A percentile compares a stretch with the other conserved stretches of the same genome.
phyloP scores from a whole-genome alignment of 1,139 yeast genomes.

The Scheffersomyces stambukii region DNA sequence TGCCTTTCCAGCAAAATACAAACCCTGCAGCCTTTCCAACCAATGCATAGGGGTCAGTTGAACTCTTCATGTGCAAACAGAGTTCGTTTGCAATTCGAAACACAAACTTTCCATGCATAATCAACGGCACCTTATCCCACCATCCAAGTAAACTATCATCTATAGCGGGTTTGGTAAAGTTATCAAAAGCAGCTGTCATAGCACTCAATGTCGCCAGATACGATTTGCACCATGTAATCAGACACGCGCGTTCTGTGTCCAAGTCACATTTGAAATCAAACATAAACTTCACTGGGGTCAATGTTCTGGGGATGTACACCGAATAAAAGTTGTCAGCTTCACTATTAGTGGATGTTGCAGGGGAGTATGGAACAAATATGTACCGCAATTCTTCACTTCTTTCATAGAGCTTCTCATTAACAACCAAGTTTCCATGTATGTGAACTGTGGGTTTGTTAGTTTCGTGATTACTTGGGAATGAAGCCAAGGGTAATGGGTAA shows the following conservation, averaged over 20 bases:
- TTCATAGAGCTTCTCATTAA: constrained; percentile 38
- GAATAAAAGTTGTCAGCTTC: constrained; percentile 37
- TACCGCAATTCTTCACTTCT: constrained; percentile 40
- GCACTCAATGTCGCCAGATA: constrained; percentile 39
- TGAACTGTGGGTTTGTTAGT: constrained; percentile 25
- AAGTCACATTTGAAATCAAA: constrained; percentile 32
- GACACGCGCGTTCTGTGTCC: constrained; percentile 35
- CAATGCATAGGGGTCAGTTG: constrained; percentile 71
- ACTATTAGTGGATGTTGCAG: constrained; percentile 26
- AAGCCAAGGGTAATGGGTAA: constrained; percentile 39
- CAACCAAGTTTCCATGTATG: constrained; percentile 34
- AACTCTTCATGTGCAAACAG: constrained; percentile 57
- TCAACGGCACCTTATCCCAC: constrained; percentile 50
- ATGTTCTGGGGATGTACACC: constrained; percentile 37
- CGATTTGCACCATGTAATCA: constrained; percentile 42
- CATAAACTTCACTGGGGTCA: constrained; percentile 42
- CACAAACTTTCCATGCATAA: constrained; percentile 44
- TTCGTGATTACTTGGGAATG: constrained; percentile 33
- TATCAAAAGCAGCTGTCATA: constrained; percentile 42
- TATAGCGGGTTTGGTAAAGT: constrained; percentile 63
- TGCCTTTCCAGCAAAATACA: constrained; percentile 69
- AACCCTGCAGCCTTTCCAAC: constrained; percentile 75
- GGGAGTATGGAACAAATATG: constrained; percentile 44
- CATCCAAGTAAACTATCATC: constrained; percentile 87
- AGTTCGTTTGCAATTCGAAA: constrained; percentile 53